Conservation (phyloP, 768 basidiomycete species). For the Suillus alpinus region DNA sequence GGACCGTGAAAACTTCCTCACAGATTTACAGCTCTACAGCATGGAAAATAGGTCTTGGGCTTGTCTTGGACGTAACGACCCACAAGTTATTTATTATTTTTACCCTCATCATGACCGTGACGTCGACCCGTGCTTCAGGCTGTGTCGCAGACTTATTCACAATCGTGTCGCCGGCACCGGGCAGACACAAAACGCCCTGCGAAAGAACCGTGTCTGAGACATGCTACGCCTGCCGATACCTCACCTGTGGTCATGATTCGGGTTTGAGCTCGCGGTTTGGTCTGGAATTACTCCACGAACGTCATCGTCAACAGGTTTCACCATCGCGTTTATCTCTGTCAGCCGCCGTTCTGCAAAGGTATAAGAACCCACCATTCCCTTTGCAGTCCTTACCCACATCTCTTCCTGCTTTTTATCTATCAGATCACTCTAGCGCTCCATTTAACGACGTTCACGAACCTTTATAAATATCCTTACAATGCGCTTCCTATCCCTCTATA, state of each 20-base stretch:
- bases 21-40: neutral
- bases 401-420: slow-evolving; percentile 7
- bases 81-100: neutral
- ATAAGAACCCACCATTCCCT: neutral
- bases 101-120: neutral
- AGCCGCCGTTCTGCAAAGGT: neutral
- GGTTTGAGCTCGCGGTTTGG: neutral
- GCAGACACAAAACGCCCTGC: neutral
- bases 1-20: slow-evolving; percentile 16
- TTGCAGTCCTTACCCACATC: slow-evolving; percentile 12
- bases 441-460: neutral
- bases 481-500: slow-evolving; percentile 19
- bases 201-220: neutral
- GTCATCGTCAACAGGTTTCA: neutral
- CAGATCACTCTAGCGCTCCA: neutral
- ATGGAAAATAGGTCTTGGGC: neutral
- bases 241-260: neutral
- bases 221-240: neutral
- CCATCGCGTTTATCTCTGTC: neutral
- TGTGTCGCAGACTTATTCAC: neutral
- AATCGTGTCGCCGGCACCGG: neutral
- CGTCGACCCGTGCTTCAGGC: neutral
- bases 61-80: neutral
- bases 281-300: neutral
- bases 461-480: slow-evolving; percentile 19